Conservation (phyloP, 768 basidiomycete genomes). For the Hygrophorus russula region DNA sequence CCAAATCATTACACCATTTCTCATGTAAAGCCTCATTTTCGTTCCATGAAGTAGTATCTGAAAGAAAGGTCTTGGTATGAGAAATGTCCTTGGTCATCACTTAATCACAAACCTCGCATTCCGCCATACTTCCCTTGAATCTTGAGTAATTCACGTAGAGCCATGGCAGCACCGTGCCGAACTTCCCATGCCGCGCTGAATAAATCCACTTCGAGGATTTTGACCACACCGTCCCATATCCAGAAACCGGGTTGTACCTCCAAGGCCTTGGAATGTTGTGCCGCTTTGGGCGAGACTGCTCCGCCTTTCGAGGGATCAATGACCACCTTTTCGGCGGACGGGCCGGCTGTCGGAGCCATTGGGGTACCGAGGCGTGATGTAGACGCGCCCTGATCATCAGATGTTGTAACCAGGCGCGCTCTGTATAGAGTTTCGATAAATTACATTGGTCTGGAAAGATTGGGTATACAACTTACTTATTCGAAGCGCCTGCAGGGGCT, state of each 20-base stretch:
- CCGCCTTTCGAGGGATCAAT: conserved; percentile 80
- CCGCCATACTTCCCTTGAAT: conserved; percentile 75
- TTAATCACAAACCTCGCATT: conserved; percentile 47
- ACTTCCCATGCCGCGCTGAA: conserved; percentile 88
- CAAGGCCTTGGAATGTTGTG: conserved; percentile 68
- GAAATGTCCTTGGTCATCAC: neutral
- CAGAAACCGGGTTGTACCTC: conserved; percentile 66
- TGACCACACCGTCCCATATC: conserved; percentile 81
- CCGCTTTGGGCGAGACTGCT: conserved; percentile 66
- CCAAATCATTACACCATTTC: conserved; percentile 83
- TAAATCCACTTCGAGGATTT: conserved; percentile 71
- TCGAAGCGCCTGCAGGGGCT: conserved; percentile 43
- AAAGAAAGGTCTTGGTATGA: neutral
- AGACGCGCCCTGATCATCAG: conserved; percentile 40
- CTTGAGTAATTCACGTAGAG: conserved; percentile 79
- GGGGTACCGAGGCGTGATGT: conserved; percentile 53
- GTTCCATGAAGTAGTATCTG: conserved; percentile 38
- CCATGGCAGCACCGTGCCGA: conserved; percentile 89
- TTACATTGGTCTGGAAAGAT: neutral
- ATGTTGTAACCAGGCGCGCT: conserved; percentile 58
- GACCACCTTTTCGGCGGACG: conserved; percentile 51
- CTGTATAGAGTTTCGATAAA: conserved; percentile 26
- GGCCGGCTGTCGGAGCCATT: conserved; percentile 26
- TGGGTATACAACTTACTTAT: conserved; percentile 32
- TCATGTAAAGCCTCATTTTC: conserved; percentile 66